Percentiles rank a stretch among this genome's conserved stretches.
phyloP scores from a whole-genome alignment of 208 protist species.

The Leishmania arabica region DNA sequence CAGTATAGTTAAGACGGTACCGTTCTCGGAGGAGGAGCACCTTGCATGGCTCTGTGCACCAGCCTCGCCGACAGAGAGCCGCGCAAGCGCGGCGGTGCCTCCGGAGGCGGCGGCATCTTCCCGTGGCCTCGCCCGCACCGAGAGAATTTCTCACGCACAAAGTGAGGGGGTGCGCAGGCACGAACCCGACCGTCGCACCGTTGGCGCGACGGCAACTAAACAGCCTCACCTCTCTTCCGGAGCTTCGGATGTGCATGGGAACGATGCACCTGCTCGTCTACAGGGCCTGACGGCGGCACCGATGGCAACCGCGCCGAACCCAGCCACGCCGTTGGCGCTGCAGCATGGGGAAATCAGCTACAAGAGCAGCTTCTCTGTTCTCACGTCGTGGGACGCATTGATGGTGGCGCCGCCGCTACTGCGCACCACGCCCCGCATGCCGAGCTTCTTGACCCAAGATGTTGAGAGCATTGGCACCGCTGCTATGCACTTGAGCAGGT shows the following conservation, averaged over 20 bases:
- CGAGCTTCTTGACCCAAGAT: not conserved
- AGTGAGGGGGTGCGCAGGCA: not conserved
- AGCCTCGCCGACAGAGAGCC: not conserved
- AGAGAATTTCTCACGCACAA: not conserved
- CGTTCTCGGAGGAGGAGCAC: slow-evolving; percentile 24
- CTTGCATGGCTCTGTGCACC: slow-evolving; percentile 9
- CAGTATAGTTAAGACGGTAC: not conserved
- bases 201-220: not conserved
- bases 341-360: slow-evolving; percentile 19
- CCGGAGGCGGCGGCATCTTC: not conserved
- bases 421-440: slow-evolving; percentile 1
- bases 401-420: slow-evolving; percentile 18
- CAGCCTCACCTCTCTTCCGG: not conserved
- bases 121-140: not conserved
- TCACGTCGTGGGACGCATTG: slow-evolving; percentile 24
- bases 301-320: not conserved
- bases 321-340: not conserved
- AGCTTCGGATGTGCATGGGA: not conserved
- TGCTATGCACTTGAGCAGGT: not conserved
- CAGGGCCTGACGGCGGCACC: not conserved
- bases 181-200: not conserved
- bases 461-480: not conserved
- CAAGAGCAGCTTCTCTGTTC: slow-evolving; percentile 20
- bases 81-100: not conserved
- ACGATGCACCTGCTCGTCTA: not conserved